Percentiles rank a stretch among this genome's conserved stretches.
Evolutionary conservation across 805 yeast species (phyloP).

Genomic region (Komagataella kurtzmanii): DNA sequence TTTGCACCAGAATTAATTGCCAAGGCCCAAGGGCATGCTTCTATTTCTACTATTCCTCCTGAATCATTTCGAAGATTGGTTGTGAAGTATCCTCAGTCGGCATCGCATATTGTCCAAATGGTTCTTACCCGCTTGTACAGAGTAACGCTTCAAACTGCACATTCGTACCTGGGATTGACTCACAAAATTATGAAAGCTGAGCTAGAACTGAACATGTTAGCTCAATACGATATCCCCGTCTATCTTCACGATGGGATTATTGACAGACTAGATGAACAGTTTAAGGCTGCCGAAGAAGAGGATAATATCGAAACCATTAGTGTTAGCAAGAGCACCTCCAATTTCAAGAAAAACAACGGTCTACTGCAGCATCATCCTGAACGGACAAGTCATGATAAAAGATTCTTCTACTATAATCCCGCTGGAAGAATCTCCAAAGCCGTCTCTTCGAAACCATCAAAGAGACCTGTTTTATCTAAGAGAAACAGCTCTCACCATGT

Average conservation of each 20-base stretch:
- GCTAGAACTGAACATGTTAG: conserved; percentile 38
- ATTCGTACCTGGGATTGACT: conserved; percentile 75
- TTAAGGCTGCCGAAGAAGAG: not conserved
- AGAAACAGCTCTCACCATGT: conserved; percentile 18
- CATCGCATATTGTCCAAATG: conserved; percentile 91
- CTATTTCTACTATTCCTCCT: conserved; percentile 86
- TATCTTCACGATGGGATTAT: conserved; percentile 48
- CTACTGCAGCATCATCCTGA: not conserved
- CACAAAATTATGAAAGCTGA: conserved; percentile 73
- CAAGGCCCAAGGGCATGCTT: conserved; percentile 59
- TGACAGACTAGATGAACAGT: conserved; percentile 21
- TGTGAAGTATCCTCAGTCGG: conserved; percentile 68
- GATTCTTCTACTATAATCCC: not conserved
- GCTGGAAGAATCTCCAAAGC: not conserved
- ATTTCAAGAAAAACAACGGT: not conserved
- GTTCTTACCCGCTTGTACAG: conserved; percentile 75
- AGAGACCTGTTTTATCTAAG: conserved; percentile 3
- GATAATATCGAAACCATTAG: not conserved
- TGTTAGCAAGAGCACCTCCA: not conserved
- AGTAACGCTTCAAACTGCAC: conserved; percentile 86
- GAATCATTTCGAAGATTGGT: conserved; percentile 67
- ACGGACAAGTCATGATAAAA: not conserved
- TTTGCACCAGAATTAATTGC: conserved; percentile 36
- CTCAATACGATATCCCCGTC: conserved; percentile 40
- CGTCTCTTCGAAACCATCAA: not conserved